A percentile compares a stretch with the other conserved stretches of the same genome.
Evolutionary conservation across 148 eudicot genomes (phyloP).

Genomic region (Tetragonia tetragonoides): DNA sequence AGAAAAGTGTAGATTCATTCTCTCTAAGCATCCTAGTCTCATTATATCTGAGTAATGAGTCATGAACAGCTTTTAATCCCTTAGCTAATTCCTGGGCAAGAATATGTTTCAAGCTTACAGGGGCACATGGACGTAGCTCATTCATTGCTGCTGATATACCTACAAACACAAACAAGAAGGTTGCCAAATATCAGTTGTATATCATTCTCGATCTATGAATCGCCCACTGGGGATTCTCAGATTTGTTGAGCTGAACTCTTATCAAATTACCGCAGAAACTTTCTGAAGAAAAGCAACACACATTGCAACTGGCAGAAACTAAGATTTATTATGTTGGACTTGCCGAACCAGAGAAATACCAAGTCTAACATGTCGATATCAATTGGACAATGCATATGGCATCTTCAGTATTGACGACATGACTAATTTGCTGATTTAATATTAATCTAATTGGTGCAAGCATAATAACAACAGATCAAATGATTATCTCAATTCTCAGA

Average conservation of each 20-base stretch:
- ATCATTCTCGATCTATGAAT: background rate
- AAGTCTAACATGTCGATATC: background rate
- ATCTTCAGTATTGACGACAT: background rate
- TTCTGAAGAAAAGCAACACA: background rate
- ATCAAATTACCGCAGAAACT: background rate
- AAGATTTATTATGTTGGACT: background rate
- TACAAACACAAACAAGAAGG: conserved; percentile 25
- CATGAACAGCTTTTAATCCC: conserved; percentile 84
- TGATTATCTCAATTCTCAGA: background rate
- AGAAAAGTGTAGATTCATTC: conserved; percentile 83
- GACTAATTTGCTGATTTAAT: background rate
- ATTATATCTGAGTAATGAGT: conserved; percentile 76
- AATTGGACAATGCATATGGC: background rate
- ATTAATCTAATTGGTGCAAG: background rate
- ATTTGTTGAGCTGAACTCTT: background rate
- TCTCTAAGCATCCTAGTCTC: conserved; percentile 78
- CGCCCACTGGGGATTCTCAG: background rate
- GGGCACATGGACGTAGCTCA: conserved; percentile 95
- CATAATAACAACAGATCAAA: background rate
- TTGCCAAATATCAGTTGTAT: background rate
- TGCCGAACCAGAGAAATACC: background rate
- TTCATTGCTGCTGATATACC: conserved; percentile 97
- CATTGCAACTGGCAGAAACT: background rate
- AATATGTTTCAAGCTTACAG: conserved; percentile 82
- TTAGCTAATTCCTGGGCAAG: conserved; percentile 87